Percentiles rank a stretch among this genome's conserved stretches.
These are phyloP conservation scores for Styphnolobium japonicum DNA, from an alignment of 306 rosid species.

Conservation along the genomic window DNA sequence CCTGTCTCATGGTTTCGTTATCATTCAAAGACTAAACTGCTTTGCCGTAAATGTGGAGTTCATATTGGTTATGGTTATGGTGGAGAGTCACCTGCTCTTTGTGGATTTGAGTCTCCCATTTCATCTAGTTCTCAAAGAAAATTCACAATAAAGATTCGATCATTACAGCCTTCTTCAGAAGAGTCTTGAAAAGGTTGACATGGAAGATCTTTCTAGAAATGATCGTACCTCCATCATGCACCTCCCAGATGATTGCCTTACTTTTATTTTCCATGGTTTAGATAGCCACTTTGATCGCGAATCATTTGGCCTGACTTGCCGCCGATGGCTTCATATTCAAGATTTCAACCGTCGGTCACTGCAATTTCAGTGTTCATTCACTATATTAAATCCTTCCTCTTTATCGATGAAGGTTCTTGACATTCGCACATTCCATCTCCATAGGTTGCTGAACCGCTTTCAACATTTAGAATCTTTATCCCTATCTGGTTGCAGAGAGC, in stretches of 20 bases:
- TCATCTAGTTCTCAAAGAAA: slow-evolving; percentile 46
- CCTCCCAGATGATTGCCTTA: slow-evolving; percentile 61
- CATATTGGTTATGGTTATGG: slow-evolving; percentile 60
- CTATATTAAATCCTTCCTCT: slow-evolving; percentile 31
- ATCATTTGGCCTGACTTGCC: slow-evolving; percentile 69
- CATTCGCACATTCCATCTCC: slow-evolving; percentile 35
- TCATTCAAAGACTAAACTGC: slow-evolving; percentile 53
- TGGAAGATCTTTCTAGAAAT: slow-evolving; percentile 38
- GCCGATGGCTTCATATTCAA: slow-evolving; percentile 52
- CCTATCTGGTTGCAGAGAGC: slow-evolving; percentile 53
- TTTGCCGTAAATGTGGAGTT: slow-evolving; percentile 59
- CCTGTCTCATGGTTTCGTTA: slow-evolving; percentile 44
- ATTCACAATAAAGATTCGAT: slow-evolving; percentile 49
- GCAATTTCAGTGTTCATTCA: slow-evolving; percentile 52
- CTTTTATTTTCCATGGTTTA: slow-evolving; percentile 49
- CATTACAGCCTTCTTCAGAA: slow-evolving; percentile 53
- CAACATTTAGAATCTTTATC: slow-evolving; percentile 54
- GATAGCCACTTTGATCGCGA: slow-evolving; percentile 45
- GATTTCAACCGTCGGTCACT: slow-evolving; percentile 45
- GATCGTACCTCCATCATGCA: slow-evolving; percentile 45
- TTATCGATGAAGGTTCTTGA: slow-evolving; percentile 20
- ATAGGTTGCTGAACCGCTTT: slow-evolving; percentile 54
- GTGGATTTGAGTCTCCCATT: slow-evolving; percentile 49
- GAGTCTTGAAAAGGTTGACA: slow-evolving; percentile 44
- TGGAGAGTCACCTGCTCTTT: slow-evolving; percentile 47